phyloP scores from a whole-genome alignment of 345 rosid species.

The Citrus medica region DNA sequence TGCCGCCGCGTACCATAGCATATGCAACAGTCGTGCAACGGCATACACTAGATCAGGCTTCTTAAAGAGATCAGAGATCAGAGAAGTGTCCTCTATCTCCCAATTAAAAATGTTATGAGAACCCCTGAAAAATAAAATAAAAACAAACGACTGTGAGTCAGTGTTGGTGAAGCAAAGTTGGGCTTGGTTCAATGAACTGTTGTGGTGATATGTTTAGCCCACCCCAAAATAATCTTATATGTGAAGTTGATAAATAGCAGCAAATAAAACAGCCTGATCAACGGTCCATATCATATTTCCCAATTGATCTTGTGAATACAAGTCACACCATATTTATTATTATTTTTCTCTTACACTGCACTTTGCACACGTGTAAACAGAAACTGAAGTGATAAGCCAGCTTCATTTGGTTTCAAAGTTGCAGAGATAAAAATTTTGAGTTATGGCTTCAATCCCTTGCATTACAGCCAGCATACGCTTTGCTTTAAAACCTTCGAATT shows the following conservation, averaged over 20 bases:
- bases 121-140: no score
- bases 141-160: no score
- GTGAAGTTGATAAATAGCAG: fast-evolving
- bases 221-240: not conserved
- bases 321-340: not conserved
- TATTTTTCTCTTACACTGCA: not conserved
- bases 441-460: slow-evolving; percentile 51
- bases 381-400: not conserved
- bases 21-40: no score
- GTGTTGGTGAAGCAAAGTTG: no score
- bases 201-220: not conserved
- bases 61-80: no score
- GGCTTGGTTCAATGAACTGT: not conserved
- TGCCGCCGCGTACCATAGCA: no score
- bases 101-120: no score
- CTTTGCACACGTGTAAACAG: slow-evolving; percentile 12
- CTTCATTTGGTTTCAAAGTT: not conserved
- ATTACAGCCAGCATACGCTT: slow-evolving; percentile 25
- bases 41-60: no score
- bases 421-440: not conserved
- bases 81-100: no score
- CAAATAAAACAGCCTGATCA: not conserved
- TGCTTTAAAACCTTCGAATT: slow-evolving; percentile 31
- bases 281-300: not conserved
- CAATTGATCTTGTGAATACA: not conserved